Percentiles rank a stretch among this genome's conserved stretches.
These are phyloP conservation scores for Lignosus rhinocerotis DNA, from an alignment of 1,284 basidiomycete genomes.

Conservation along the genomic window DNA sequence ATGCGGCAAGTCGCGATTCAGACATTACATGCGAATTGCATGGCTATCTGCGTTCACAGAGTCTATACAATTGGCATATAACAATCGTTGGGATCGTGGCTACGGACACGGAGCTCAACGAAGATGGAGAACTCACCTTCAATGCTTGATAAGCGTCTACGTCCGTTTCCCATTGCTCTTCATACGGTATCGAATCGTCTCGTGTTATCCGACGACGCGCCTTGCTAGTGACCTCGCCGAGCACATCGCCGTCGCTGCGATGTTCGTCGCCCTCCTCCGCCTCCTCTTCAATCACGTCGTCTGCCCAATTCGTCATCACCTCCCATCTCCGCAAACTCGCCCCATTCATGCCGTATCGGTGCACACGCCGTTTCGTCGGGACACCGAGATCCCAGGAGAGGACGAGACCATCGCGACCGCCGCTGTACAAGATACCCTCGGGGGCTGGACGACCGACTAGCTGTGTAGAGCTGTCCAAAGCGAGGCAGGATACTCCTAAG, in stretches of 20 bases:
- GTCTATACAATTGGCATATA: no score
- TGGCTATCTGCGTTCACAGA: no score
- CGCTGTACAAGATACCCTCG: conserved; percentile 92
- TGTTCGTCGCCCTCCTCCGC: conserved; percentile 50
- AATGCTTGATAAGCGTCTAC: conserved; percentile 35
- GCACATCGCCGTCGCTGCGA: conserved; percentile 68
- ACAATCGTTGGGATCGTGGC: no score
- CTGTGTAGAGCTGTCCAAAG: conserved; percentile 82
- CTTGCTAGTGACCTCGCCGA: conserved; percentile 62
- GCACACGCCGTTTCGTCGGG: conserved; percentile 48
- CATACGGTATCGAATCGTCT: conserved; percentile 52
- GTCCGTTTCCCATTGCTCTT: conserved; percentile 82
- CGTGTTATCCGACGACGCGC: conserved; percentile 29
- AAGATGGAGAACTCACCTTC: no score
- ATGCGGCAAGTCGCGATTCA: no score
- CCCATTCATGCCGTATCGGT: conserved; percentile 36
- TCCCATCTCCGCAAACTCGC: conserved; percentile 58
- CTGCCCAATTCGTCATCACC: conserved; percentile 77
- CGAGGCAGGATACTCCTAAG: conserved; percentile 85
- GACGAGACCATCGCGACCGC: conserved; percentile 89
- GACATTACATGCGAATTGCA: no score
- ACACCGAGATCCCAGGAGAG: conserved; percentile 90
- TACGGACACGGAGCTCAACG: no score
- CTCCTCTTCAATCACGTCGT: conserved; percentile 67
- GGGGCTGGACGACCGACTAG: conserved; percentile 64